Evolutionary conservation across 805 yeast genomes (phyloP), one percentile per base, ranked within the genome.

Genomic region (Lachancea waltii): DNA sequence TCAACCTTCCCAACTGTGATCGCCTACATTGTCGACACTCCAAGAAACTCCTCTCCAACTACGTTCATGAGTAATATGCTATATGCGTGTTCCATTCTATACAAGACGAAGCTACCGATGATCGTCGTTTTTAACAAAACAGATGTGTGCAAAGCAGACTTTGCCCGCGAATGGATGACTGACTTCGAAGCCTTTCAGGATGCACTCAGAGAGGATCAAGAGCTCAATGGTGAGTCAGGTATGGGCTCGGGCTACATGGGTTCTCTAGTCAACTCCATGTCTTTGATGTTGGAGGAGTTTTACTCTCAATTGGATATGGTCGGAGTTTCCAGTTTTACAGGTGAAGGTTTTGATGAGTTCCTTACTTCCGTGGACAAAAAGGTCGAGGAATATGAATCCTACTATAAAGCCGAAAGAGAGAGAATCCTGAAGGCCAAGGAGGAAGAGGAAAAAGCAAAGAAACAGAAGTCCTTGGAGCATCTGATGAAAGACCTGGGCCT

Each of bases 51-150:
- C 1, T 80, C 94, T 2, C 98, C 98, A 30, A 84, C 96, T 0
- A 92, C 99, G 2, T 92, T 92, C 61, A 92, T 92, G 76, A 89
- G 97, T 38, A 92, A 92, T 61, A 92, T 92, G 99, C 73, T 92
- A 23, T 92, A 92, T 56, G 98, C 99, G 0, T 92, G 98, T 65
- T 90, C 97, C 6, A 90, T 92, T 35, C 70, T 92, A 33, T 92
- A 92, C 68, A 92, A 92, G 64, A 90, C 97, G 16, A 89, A 90
- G 57, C 71, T 92, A 40, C 99, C 99, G 13, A 87, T 92, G 95
- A 81, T 92, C 51, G 73, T 92, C 19, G 98, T 92, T 1, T 92
- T 92, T 70, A 92, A 92, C 66, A 92, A 92, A 64, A 84, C 92
- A 2, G 99, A 92, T 64, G 89, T 83, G 4, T 69, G 80, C 49